phyloP scores from a whole-genome alignment of 2,329 filamentous ascomycete species.

The Sporothrix brunneoviolacea region DNA sequence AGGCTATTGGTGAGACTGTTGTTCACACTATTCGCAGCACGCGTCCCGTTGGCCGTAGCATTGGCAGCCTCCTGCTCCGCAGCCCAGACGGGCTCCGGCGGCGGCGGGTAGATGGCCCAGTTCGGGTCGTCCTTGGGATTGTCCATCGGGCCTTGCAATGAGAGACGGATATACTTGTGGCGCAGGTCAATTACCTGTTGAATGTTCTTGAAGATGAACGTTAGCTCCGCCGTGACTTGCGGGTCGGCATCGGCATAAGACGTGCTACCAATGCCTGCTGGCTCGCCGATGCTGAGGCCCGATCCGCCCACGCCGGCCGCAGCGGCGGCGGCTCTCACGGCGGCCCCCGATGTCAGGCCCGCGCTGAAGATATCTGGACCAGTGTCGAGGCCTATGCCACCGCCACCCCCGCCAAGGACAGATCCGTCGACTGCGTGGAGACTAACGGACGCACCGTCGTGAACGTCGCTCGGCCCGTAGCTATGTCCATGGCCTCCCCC shows the following conservation, averaged over 20 bases:
- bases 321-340: constrained; percentile 1
- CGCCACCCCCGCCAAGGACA: constrained; percentile 15
- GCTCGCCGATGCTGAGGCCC: constrained; percentile 36
- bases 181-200: constrained; percentile 82
- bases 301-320: constrained; percentile 20
- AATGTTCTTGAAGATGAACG: constrained; percentile 82
- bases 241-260: constrained; percentile 67
- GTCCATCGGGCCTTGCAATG: constrained; percentile 71
- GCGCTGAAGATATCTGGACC: constrained; percentile 15
- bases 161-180: constrained; percentile 81
- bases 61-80: constrained; percentile 37
- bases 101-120: constrained; percentile 87
- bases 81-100: constrained; percentile 86
- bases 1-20: constrained; percentile 44
- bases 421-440: constrained; percentile 9
- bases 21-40: constrained; percentile 29
- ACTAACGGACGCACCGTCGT: constrained; percentile 10
- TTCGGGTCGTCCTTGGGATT: constrained; percentile 79
- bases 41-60: constrained; percentile 20
- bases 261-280: constrained; percentile 56
- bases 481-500: not conserved
- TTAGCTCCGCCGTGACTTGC: constrained; percentile 76
- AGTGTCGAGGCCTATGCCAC: constrained; percentile 16
- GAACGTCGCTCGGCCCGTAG: not conserved
- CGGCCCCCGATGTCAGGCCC: constrained; percentile 11